Evolutionary conservation across 73 alveolate species (phyloP), one percentile per base, ranked within the genome.

Genomic region (Uronychia binucleata): DNA sequence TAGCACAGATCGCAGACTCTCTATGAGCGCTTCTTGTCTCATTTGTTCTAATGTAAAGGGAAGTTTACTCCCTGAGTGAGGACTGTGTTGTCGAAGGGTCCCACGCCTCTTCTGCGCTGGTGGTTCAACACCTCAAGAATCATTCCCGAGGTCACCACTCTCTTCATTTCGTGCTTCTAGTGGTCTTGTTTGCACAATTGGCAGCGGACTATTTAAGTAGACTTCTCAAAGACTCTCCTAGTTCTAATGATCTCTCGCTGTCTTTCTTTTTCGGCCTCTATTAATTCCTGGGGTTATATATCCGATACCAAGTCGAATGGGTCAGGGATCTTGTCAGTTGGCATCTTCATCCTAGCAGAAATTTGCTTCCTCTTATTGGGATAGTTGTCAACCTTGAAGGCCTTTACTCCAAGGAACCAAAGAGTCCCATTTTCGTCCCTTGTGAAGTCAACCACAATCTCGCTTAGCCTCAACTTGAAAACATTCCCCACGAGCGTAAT

Each of bases 1-100:
- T 88, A 88, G 80, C 94, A 88, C 26, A 88, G 86, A 31, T 88
- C 94, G 34, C 94, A 88, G n/a, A 88, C 83, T 76, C 46, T 81
- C n/a, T 86, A 88, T 14, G 91, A 33, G 94, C 29, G 34, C 87
- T 30, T 57, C 59, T 88, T 60, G 86, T 80, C 76, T 81, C 83
- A 46, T 88, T 59, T 30, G 74, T 46, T 30, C 83, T 34, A 34
- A 57, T 88, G n/a, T 81, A 75, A 31, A 81, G 82, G 33, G n/a
- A n/a, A n/a, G n/a, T n/a, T n/a, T n/a, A n/a, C n/a, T n/a, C n/a
- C n/a, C n/a, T n/a, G n/a, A n/a, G n/a, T n/a, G n/a, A n/a, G n/a
- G n/a, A n/a, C n/a, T n/a, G n/a, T n/a, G n/a, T n/a, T n/a, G n/a
- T 88, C 94, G 13, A 88, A 75, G 28, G 74, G 30, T 46, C 81